phyloP scores from a whole-genome alignment of 768 basidiomycete species.

The Trametes maxima region DNA sequence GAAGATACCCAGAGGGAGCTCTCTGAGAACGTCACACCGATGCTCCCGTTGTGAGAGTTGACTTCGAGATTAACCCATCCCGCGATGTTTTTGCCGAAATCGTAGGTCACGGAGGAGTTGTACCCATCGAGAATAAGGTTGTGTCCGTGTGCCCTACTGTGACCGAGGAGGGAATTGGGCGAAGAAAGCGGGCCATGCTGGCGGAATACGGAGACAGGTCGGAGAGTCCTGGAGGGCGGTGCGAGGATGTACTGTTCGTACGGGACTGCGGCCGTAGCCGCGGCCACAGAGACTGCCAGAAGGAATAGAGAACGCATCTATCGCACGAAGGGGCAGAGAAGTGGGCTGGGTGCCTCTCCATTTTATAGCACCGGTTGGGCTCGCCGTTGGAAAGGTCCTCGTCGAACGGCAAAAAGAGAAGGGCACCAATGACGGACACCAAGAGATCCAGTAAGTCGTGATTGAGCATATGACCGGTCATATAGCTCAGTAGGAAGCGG shows the following conservation, averaged over 20 bases:
- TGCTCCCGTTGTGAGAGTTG: slow-evolving; percentile 4
- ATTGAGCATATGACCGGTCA: slow-evolving; percentile 10
- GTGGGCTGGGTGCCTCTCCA: neutral
- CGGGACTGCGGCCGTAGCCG: slow-evolving; percentile 1
- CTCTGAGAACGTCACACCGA: slow-evolving; percentile 21
- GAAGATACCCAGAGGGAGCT: slow-evolving; percentile 21
- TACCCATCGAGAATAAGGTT: slow-evolving; percentile 2
- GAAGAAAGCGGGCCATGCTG: slow-evolving; percentile 13
- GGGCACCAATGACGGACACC: neutral
- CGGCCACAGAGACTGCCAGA: neutral
- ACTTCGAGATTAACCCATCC: slow-evolving; percentile 17
- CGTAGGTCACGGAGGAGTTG: slow-evolving; percentile 20
- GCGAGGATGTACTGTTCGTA: slow-evolving; percentile 21
- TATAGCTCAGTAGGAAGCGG: neutral
- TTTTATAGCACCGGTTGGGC: neutral
- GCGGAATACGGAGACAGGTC: slow-evolving; percentile 7
- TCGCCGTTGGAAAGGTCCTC: neutral
- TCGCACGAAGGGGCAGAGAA: neutral
- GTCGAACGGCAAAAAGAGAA: neutral
- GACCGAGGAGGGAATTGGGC: neutral
- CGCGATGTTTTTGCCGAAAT: slow-evolving; percentile 23
- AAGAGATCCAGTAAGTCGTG: too few relatives aligned
- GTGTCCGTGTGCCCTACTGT: neutral
- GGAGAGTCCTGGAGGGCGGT: slow-evolving; percentile 17
- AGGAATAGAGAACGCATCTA: neutral